A percentile compares a stretch with the other conserved stretches of the same genome.
These are phyloP conservation scores for Chlamydomonas reinhardtii DNA, from an alignment of 163 green algal species.

Conservation along the genomic window DNA sequence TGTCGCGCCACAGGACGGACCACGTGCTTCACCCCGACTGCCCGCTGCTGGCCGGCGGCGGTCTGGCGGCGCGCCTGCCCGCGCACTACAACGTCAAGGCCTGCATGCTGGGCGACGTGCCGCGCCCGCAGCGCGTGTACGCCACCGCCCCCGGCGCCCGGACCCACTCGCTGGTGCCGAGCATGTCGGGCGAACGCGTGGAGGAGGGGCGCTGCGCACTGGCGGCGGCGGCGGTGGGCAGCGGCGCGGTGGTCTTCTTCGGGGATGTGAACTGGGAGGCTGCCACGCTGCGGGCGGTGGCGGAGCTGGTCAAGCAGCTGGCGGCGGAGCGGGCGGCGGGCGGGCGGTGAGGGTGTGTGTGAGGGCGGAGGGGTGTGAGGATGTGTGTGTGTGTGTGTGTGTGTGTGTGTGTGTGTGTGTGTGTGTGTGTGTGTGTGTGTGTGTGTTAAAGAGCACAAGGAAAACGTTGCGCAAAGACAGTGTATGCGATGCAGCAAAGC, in stretches of 20 bases:
- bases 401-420: no score
- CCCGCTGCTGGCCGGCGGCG: conserved; percentile 14
- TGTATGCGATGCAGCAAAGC: no score
- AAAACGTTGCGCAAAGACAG: no score
- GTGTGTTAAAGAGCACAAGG: no score
- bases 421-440: no score
- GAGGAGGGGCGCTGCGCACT: background rate
- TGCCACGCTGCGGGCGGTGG: conserved; percentile 1
- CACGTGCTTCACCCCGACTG: conserved; percentile 3
- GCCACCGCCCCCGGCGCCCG: background rate
- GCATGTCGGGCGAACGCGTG: conserved; percentile 7
- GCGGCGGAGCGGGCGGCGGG: background rate
- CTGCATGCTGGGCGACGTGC: conserved; percentile 31
- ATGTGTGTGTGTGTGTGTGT: no score
- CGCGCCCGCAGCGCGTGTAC: background rate
- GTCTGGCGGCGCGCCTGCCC: background rate
- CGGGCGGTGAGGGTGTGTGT: no score
- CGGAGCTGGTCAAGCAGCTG: conserved; percentile 4
- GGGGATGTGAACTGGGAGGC: conserved; percentile 37
- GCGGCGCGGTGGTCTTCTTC: conserved; percentile 17
- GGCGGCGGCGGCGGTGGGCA: conserved; percentile 2
- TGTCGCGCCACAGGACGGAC: conserved; percentile 43
- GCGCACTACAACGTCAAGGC: conserved; percentile 36
- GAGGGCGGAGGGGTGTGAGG: no score
- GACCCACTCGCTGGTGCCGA: conserved; percentile 21